Evolutionary conservation across 495 filamentous ascomycete genomes (phyloP).

Genomic region (Physcia stellaris): DNA sequence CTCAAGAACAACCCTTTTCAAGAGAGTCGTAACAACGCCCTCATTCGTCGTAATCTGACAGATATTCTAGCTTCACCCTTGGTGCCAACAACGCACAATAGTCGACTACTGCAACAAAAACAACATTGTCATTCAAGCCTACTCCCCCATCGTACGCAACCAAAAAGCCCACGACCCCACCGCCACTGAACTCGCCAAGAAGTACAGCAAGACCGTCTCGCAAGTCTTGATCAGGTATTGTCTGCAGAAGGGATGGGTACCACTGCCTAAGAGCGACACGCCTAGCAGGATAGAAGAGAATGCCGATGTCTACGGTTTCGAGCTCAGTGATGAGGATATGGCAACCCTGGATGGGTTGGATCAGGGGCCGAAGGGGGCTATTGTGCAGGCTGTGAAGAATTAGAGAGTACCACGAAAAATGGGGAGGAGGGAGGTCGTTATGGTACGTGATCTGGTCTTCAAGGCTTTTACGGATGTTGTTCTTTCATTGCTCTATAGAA

Average conservation of each 20-base stretch:
- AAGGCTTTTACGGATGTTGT: too few relatives aligned
- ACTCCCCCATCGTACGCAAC: conserved; percentile 51
- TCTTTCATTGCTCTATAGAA: too few relatives aligned
- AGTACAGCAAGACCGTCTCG: conserved; percentile 35
- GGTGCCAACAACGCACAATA: conserved; percentile 49
- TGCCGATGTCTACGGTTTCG: conserved; percentile 51
- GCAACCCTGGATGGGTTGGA: conserved; percentile 48
- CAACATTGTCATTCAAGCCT: conserved; percentile 51
- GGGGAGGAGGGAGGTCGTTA: too few relatives aligned
- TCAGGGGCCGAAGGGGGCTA: conserved; percentile 40
- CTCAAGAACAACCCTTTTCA: too few relatives aligned
- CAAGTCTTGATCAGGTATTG: conserved; percentile 42
- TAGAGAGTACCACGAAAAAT: conserved; percentile 11
- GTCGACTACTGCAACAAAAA: conserved; percentile 46
- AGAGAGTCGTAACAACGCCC: too few relatives aligned
- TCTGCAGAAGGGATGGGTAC: conserved; percentile 56
- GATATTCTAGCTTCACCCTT: conserved; percentile 44
- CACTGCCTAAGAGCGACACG: conserved; percentile 59
- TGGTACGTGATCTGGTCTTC: too few relatives aligned
- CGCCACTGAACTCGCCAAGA: conserved; percentile 36
- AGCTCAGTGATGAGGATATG: conserved; percentile 51
- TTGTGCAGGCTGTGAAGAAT: conserved; percentile 38
- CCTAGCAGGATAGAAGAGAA: conserved; percentile 50
- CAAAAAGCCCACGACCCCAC: conserved; percentile 44
- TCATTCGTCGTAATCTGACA: neutral